A percentile compares a stretch with the other conserved stretches of the same genome.
Conservation (phyloP, 2,329 filamentous ascomycete species). For the Moelleriella libera region DNA sequence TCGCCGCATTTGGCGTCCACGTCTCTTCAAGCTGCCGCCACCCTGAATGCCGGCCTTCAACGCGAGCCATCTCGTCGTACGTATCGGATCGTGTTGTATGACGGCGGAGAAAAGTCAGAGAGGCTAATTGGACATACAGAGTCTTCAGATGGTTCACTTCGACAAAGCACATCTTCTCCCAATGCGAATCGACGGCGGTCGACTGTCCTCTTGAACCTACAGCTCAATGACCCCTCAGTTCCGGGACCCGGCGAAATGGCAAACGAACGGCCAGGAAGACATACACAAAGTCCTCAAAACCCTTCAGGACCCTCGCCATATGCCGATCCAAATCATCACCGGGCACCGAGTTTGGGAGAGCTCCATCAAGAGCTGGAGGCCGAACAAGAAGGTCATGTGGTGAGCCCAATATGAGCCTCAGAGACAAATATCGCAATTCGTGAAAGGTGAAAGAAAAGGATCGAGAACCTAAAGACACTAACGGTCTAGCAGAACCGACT, state of each 20-base stretch:
- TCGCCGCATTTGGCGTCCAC: conserved; percentile 52
- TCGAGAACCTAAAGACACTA: neutral
- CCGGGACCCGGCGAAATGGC: conserved; percentile 58
- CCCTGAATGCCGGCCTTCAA: conserved; percentile 64
- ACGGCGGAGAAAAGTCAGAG: neutral
- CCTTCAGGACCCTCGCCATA: conserved; percentile 31
- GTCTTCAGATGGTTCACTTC: conserved; percentile 37
- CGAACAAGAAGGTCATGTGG: conserved; percentile 67
- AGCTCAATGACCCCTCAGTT: conserved; percentile 54
- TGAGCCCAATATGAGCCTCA: conserved; percentile 21
- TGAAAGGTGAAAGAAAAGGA: too few species aligned
- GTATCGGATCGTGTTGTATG: conserved; percentile 1
- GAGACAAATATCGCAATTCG: too few species aligned
- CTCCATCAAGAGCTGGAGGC: conserved; percentile 68
- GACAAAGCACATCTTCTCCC: conserved; percentile 27
- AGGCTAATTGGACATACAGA: conserved; percentile 17
- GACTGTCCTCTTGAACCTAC: conserved; percentile 57
- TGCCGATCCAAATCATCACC: conserved; percentile 46
- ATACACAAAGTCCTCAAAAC: conserved; percentile 27
- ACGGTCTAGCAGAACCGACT: conserved; percentile 47
- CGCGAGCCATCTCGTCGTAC: conserved; percentile 45
- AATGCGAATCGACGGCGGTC: conserved; percentile 47
- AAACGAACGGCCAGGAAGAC: conserved; percentile 22
- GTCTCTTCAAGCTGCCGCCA: conserved; percentile 62
- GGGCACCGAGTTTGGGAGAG: conserved; percentile 59